Evolutionary conservation across 2,329 filamentous ascomycete genomes (phyloP).

Genomic region (Arthrinium puccinioides): DNA sequence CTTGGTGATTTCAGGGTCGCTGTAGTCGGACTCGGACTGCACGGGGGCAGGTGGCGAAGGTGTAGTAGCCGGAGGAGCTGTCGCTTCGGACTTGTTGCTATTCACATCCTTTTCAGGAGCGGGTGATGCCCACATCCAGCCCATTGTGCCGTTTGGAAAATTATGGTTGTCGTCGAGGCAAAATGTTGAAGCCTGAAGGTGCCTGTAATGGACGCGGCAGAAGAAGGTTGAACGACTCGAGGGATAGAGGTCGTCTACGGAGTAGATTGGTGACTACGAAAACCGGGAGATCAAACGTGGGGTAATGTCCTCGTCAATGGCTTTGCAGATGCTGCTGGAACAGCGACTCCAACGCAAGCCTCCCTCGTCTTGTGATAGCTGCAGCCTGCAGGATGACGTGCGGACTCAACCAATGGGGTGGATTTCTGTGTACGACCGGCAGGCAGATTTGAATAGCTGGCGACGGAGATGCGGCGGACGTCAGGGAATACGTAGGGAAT

Average conservation of each 20-base stretch:
- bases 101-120: constrained; percentile 16
- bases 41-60: constrained; percentile 5
- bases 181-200: not conserved
- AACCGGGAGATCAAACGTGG: not conserved
- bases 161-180: not conserved
- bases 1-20: constrained; percentile 46
- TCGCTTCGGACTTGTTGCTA: constrained; percentile 9
- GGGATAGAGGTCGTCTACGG: not conserved
- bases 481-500: no score
- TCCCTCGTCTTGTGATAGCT: no score
- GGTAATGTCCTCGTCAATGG: no score
- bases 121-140: constrained; percentile 52
- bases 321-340: no score
- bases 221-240: not conserved
- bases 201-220: not conserved
- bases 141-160: no score
- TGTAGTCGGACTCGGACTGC: constrained; percentile 12
- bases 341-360: no score
- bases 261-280: no score
- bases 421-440: no score
- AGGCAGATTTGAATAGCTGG: no score
- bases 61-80: constrained; percentile 1
- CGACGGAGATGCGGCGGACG: no score
- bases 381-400: no score
- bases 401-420: no score